Conservation (phyloP, 768 basidiomycete species). For the Sutorius australiensis region DNA sequence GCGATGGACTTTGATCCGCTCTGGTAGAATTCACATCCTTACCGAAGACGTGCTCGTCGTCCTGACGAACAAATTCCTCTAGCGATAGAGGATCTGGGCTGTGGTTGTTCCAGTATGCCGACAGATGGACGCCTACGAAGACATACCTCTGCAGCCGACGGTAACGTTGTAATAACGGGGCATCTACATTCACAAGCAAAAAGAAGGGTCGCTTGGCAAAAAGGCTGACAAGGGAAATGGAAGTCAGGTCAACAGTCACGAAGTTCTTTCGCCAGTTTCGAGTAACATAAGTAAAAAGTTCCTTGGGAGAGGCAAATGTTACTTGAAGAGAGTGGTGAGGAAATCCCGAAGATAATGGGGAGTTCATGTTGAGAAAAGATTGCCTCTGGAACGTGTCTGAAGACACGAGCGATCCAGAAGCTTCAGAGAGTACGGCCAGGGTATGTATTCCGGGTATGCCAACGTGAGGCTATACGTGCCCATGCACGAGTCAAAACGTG, state of each 20-base stretch:
- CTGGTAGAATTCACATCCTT: slow-evolving; percentile 9
- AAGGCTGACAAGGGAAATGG: slow-evolving; percentile 51
- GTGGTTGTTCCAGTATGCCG: slow-evolving; percentile 5
- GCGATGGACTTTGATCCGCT: slow-evolving; percentile 13
- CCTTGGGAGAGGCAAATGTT: slow-evolving; percentile 43
- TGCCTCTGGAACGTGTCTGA: slow-evolving; percentile 5
- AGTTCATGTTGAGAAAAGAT: slow-evolving; percentile 21
- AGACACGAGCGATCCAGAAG: not conserved
- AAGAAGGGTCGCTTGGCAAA: slow-evolving; percentile 91
- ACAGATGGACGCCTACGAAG: not conserved
- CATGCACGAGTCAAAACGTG: not conserved
- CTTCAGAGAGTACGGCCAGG: not conserved
- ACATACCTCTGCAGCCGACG: slow-evolving; percentile 51
- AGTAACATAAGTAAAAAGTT: slow-evolving; percentile 73
- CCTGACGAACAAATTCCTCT: slow-evolving; percentile 67
- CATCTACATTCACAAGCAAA: slow-evolving; percentile 78
- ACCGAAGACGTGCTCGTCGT: slow-evolving; percentile 73
- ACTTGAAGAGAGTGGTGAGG: slow-evolving; percentile 20
- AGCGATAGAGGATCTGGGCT: slow-evolving; percentile 40
- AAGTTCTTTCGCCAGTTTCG: slow-evolving; percentile 75
- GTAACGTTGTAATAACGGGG: slow-evolving; percentile 71
- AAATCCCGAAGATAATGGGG: slow-evolving; percentile 14
- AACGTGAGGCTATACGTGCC: slow-evolving; percentile 7
- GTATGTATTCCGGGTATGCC: not conserved
- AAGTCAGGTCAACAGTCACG: slow-evolving; percentile 73